Base-by-base conservation (phyloP, 306 rosid genomes). In the Vigna mungo region DNA sequence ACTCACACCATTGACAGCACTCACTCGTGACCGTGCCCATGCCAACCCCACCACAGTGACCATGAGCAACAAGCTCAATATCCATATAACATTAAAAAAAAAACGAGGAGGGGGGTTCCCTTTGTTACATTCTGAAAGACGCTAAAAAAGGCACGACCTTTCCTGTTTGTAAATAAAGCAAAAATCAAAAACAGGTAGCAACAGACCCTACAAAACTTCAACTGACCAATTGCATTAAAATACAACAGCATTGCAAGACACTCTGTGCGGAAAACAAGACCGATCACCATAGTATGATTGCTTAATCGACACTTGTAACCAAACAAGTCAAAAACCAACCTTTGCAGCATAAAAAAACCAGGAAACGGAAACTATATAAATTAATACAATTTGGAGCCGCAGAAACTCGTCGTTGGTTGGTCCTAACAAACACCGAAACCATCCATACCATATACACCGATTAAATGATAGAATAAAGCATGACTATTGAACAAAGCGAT, bases 291-390 rank as follows among this genome's bases (percentile, higher is more conserved):
- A 9, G 2, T 18, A 36, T 37, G 52, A 72, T 72, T 66, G 51
- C 17, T 37, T 53, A 68, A 41, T 39, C 36, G 32, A 67, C 63
- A 13, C 51, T 9, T 41, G 10, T 41, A 41, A 41, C 46, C 13
- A 41, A 41, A 41, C 46, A 41, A 2, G 63, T 58, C 37, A 63
- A 21, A 48, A 81, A 72, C 85, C 41, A 55, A 21, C 52, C 76
- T 73, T 37, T 52, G 71, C 21, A 21, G 62, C 69, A 60, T 54
- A 75, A 70, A 23, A 79, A 77, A 18, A 34, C 64, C 43, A 51
- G 7, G 16, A 78, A 32, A 71, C 39, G 16, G 32, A 68, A 72
- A 41, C 1, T 7, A n/a, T 18, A 62, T 16, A 44, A 55, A 67
- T 5, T 36, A 27, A 27, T 15, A 21, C 14, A 39, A 52, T 20